phyloP scores from a whole-genome alignment of 768 basidiomycete species.

The Leccinum longicurvipes region DNA sequence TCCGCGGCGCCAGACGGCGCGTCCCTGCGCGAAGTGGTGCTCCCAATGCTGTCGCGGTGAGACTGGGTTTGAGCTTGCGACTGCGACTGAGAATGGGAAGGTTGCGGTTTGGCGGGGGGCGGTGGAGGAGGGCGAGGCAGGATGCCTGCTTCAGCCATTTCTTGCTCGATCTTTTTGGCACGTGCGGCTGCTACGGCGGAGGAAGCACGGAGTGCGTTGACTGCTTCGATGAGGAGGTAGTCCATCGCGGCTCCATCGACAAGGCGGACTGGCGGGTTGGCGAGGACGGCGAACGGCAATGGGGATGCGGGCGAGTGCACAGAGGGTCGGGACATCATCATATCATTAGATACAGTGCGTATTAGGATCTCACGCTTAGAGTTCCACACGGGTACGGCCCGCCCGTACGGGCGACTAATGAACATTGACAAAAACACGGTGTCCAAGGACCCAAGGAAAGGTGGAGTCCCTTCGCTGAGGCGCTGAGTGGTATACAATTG shows the following conservation, averaged over 20 bases:
- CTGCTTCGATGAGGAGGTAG: constrained; percentile 82
- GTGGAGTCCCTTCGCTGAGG: no score
- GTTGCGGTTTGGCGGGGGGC: constrained; percentile 35
- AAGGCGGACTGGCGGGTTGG: constrained; percentile 59
- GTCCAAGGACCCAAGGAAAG: no score
- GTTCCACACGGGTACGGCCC: no score
- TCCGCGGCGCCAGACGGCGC: background rate
- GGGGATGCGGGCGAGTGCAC: constrained; percentile 25
- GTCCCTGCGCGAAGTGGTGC: constrained; percentile 17
- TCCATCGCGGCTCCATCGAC: constrained; percentile 74
- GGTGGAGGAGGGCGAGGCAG: constrained; percentile 52
- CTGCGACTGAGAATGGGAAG: background rate
- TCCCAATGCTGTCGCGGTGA: constrained; percentile 36
- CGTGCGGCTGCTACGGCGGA: constrained; percentile 68
- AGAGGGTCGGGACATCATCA: no score
- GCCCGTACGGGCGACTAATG: no score
- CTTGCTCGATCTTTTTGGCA: constrained; percentile 64
- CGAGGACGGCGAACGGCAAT: constrained; percentile 43
- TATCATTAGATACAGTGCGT: no score
- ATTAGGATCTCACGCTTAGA: no score
- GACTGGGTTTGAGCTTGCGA: background rate
- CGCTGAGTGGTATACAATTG: no score
- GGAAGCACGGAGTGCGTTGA: constrained; percentile 70
- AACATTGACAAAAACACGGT: no score
- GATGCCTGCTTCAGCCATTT: constrained; percentile 78